phyloP scores from a whole-genome alignment of 805 yeast genomes.

The Cyberlindnera lachancei region DNA sequence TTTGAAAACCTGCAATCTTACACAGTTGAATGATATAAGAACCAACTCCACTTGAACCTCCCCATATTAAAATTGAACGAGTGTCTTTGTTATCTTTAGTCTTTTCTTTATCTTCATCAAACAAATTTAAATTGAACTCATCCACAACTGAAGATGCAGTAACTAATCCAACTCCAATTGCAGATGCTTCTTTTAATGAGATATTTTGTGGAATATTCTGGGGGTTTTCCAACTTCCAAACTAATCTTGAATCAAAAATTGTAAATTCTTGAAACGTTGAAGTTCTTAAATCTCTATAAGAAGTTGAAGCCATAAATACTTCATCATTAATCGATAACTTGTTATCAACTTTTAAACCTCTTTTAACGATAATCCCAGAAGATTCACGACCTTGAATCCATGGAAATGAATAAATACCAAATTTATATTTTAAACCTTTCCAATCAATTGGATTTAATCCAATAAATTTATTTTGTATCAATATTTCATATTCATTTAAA shows the following conservation, averaged over 20 bases:
- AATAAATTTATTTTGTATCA: conserved; percentile 26
- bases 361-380: conserved; percentile 31
- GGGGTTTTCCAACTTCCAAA: conserved; percentile 38
- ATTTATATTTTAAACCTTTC: conserved; percentile 39
- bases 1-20: conserved; percentile 29
- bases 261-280: conserved; percentile 41
- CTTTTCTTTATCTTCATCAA: conserved; percentile 7
- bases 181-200: conserved; percentile 33
- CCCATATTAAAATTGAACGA: conserved; percentile 34
- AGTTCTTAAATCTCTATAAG: conserved; percentile 38
- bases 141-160: conserved; percentile 33
- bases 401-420: conserved; percentile 40
- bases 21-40: conserved; percentile 36
- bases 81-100: conserved; percentile 5
- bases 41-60: conserved; percentile 42
- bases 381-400: conserved; percentile 45
- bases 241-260: conserved; percentile 35
- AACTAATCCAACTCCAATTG: conserved; percentile 40
- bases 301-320: conserved; percentile 39
- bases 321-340: conserved; percentile 28
- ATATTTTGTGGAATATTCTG: conserved; percentile 30
- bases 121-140: conserved; percentile 17
- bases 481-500: conserved; percentile 23
- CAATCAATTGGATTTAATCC: conserved; percentile 44
- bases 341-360: conserved; percentile 27